Conservation (phyloP, 148 eudicot species). For the Persicaria maculosa region DNA sequence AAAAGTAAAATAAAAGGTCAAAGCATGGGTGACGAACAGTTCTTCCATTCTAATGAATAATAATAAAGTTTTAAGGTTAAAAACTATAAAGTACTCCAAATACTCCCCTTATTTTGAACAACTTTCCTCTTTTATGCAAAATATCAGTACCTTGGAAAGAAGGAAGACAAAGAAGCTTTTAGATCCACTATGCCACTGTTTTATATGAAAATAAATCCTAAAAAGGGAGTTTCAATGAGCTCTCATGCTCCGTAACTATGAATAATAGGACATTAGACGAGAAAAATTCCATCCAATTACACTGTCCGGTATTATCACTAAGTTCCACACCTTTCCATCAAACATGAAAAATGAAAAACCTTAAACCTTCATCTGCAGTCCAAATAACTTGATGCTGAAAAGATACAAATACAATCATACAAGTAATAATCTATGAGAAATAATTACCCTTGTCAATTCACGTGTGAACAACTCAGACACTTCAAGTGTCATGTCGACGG, state of each 20-base stretch:
- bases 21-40: not conserved
- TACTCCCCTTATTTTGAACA: not conserved
- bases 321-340: no score
- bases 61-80: not conserved
- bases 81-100: not conserved
- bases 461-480: conserved; percentile 85
- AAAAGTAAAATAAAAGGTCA: no score
- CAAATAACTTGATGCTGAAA: not conserved
- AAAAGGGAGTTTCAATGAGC: not conserved
- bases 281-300: no score
- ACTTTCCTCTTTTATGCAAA: not conserved
- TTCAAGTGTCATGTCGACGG: conserved; percentile 69
- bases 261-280: not conserved
- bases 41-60: not conserved
- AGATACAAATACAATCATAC: not conserved
- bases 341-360: no score
- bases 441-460: conserved; percentile 81
- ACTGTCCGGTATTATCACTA: no score
- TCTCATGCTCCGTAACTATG: not conserved
- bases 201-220: not conserved
- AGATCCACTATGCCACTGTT: not conserved
- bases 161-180: not conserved
- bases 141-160: not conserved
- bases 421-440: not conserved
- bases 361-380: not conserved